A percentile compares a stretch with the other conserved stretches of the same genome.
Conservation (phyloP, 106 monocot genomes). For the Dendrobium huoshanense region DNA sequence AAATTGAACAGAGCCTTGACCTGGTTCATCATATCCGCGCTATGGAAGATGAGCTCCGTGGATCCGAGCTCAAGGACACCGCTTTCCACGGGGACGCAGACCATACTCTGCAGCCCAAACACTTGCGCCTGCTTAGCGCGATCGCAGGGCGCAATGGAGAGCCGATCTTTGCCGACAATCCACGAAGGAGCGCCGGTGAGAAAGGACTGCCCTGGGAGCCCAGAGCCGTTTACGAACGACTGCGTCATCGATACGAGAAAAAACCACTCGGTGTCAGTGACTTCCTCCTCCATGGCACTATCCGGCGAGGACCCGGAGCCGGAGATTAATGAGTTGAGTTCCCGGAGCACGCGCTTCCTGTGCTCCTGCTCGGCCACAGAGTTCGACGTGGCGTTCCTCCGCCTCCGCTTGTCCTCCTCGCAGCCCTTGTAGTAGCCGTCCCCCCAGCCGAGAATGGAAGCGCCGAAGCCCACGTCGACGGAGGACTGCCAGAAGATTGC, state of each 20-base stretch:
- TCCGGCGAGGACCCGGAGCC: conserved; percentile 20
- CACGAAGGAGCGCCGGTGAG: conserved; percentile 29
- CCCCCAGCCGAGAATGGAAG: conserved; percentile 72
- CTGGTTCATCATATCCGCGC: conserved; percentile 32
- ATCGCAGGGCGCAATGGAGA: conserved; percentile 35
- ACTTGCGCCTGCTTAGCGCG: conserved; percentile 44
- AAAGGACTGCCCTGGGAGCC: conserved; percentile 57
- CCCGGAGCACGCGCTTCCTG: conserved; percentile 60
- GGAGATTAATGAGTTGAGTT: conserved; percentile 62
- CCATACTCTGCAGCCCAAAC: conserved; percentile 66
- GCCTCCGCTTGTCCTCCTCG: conserved; percentile 55
- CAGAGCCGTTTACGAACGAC: conserved; percentile 49
- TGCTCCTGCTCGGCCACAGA: conserved; percentile 63
- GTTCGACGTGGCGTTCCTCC: not conserved
- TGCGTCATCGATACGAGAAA: conserved; percentile 85
- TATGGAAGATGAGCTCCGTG: conserved; percentile 44
- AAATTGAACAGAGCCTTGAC: conserved; percentile 46
- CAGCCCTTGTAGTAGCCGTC: conserved; percentile 81
- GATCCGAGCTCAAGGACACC: conserved; percentile 80
- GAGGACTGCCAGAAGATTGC: conserved; percentile 90
- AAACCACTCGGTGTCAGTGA: conserved; percentile 85
- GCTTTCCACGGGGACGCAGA: conserved; percentile 46
- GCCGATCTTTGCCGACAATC: conserved; percentile 25
- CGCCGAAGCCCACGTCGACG: conserved; percentile 33
- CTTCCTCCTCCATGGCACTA: conserved; percentile 61